Base-by-base conservation (phyloP, 139 green algal species). In the Edaphochlamys debaryana region DNA sequence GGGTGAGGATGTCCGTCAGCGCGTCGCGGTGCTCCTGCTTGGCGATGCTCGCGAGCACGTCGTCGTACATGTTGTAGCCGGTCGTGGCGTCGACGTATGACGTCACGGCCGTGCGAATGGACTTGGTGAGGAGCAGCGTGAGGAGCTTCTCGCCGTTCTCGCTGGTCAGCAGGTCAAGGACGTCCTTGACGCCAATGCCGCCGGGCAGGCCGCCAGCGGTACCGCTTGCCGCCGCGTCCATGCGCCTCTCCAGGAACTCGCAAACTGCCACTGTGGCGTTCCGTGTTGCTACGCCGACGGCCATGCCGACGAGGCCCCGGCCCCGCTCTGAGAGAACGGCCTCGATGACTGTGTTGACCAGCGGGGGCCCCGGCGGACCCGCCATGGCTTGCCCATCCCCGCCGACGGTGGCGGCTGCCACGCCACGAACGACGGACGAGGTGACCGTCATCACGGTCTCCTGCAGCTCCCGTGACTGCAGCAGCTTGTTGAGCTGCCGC, bases 31-130 rank as follows among this genome's bases (percentile, higher is more conserved):
- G 71, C 34, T 87, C 83, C 41, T 74, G 67, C 62, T 87, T 87
- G 38, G 64, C 48, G 7, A 91, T 69, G 41, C 56, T 80, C 27
- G 75, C 20, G 13, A 91, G 54, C 72, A 91, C 73, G 64, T 91
- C 87, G 19, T 89, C 70, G 74, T 91, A 91, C 38, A 84, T 20
- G 64, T 87, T 90, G 72, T 86, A 85, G n/a, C 87, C 87, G 4
- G 67, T 15, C 1, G 84, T 89, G 23, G 84, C 63, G 7, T 91
- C 84, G 34, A 89, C 62, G 80, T 91, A 91, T 19, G 84, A 86
- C 13, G 68, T 69, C 6, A 91, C 84, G 2, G 79, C 75, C 9
- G 84, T 86, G 19, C 69, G 72, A 17, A 91, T 91, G 76, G 73
- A 86, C 40, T 87, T 87, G 37, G 84, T 91, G 52, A 91, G 79